Conservation (phyloP, 768 basidiomycete genomes). For the Suillus decipiens region DNA sequence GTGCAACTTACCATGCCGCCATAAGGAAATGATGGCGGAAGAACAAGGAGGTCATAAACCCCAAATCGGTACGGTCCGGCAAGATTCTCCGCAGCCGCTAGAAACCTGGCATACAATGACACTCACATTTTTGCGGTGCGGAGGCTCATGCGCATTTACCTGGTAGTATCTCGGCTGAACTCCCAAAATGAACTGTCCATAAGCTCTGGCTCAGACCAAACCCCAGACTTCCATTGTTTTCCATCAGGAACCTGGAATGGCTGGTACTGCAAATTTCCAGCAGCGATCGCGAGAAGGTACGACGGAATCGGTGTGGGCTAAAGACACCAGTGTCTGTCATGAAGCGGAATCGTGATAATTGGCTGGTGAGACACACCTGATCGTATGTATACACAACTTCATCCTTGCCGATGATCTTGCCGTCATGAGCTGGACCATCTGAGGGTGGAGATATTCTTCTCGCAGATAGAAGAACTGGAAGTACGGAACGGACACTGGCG, state of each 20-base stretch:
- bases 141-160: conserved; percentile 29
- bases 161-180: conserved; percentile 55
- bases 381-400: conserved; percentile 49
- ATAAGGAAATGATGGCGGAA: conserved; percentile 62
- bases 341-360: not conserved
- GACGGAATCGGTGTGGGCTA: conserved; percentile 56
- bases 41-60: conserved; percentile 56
- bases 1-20: conserved; percentile 44
- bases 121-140: not conserved
- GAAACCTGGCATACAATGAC: conserved; percentile 36
- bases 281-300: conserved; percentile 62
- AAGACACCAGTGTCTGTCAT: not conserved
- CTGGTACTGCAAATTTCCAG: conserved; percentile 53
- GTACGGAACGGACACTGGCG: conserved; percentile 46
- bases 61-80: conserved; percentile 54
- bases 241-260: conserved; percentile 42
- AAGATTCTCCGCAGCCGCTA: conserved; percentile 48
- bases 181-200: conserved; percentile 56
- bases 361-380: conserved; percentile 38
- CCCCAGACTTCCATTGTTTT: conserved; percentile 50
- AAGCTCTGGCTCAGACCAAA: conserved; percentile 61
- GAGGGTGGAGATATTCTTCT: conserved; percentile 50
- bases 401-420: conserved; percentile 46
- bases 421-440: conserved; percentile 42
- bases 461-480: conserved; percentile 60